phyloP scores from a whole-genome alignment of 1,139 yeast species.

The Yamadazyma triangularis region DNA sequence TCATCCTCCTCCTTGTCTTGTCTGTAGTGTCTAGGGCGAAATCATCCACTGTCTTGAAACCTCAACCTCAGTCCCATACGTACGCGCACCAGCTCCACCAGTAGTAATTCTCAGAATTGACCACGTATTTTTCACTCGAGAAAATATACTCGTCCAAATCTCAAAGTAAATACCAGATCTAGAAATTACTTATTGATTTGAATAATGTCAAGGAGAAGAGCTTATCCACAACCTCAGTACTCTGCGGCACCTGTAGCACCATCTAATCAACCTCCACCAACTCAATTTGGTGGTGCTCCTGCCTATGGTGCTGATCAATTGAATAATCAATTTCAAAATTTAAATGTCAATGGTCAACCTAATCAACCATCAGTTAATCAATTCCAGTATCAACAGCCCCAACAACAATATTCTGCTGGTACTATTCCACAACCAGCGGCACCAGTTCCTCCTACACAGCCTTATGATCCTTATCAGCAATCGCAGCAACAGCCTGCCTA shows the following conservation, averaged over 20 bases:
- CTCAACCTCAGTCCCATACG: too few species aligned
- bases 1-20: too few species aligned
- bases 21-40: too few species aligned
- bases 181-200: too few species aligned
- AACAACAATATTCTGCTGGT: constrained; percentile 4
- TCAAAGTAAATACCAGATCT: too few species aligned
- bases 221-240: constrained; percentile 64
- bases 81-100: not conserved
- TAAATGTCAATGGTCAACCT: constrained; percentile 25
- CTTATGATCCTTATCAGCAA: constrained; percentile 6
- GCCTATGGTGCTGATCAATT: constrained; percentile 29
- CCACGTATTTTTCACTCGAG: constrained; percentile 3
- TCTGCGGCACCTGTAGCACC: constrained; percentile 32
- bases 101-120: not conserved
- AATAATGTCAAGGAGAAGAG: constrained; percentile 43
- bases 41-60: too few species aligned
- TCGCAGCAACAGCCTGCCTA: too few species aligned
- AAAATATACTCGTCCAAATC: not conserved
- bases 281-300: constrained; percentile 7
- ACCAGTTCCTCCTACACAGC: not conserved
- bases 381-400: constrained; percentile 2
- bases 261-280: constrained; percentile 5
- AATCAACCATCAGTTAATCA: constrained; percentile 3
- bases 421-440: constrained; percentile 5
- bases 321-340: constrained; percentile 33